Base-by-base conservation (phyloP, 345 rosid species). In the Lepidium africanum region DNA sequence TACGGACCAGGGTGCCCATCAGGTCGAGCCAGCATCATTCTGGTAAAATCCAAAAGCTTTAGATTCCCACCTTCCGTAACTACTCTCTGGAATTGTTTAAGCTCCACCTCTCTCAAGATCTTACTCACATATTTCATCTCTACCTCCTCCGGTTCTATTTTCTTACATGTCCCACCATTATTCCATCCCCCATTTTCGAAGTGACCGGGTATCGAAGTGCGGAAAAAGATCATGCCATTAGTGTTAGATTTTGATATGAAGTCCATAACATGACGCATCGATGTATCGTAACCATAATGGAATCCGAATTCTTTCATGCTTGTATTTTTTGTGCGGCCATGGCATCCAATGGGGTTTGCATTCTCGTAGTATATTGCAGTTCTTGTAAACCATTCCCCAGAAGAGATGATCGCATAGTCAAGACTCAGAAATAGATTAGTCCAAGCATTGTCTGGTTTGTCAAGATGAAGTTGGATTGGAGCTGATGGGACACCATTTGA, bases 371-470 rank as follows among this genome's bases (percentile, higher is more conserved):
- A 94, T 61, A 91, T 65, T 6, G 97, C 84, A 12, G 91, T 84
- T 79, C 87, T 91, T 49, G 91, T 83, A 76, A 83, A 94, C 99
- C 99, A 94, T 81, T 91, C 90, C 47, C 99, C 99, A 0, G 96
- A 91, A 2, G 99, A 94, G 23, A 21, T 21, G 23, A 21, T 21
- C 23, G 23, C 23, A 21, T 21, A 21, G 2, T 21, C 93, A 23
- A 85, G 64, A 73, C 72, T 81, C 21, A 69, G 80, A 62, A 76
- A 84, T 10, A 77, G 67, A 59, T 71, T 78, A 10, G 85, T 77
- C 95, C 96, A 94, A 30, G 80, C 86, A 35, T 80, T 78, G 41
- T 94, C 99, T 14, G 87, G 91, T 35, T 74, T 81, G 76, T 94
- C 97, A 2, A 94, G 84, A 32, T 94, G 89, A 61, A 94, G 85